phyloP scores from a whole-genome alignment of 495 filamentous ascomycete species.

The Staphylotrichum tortipilum region DNA sequence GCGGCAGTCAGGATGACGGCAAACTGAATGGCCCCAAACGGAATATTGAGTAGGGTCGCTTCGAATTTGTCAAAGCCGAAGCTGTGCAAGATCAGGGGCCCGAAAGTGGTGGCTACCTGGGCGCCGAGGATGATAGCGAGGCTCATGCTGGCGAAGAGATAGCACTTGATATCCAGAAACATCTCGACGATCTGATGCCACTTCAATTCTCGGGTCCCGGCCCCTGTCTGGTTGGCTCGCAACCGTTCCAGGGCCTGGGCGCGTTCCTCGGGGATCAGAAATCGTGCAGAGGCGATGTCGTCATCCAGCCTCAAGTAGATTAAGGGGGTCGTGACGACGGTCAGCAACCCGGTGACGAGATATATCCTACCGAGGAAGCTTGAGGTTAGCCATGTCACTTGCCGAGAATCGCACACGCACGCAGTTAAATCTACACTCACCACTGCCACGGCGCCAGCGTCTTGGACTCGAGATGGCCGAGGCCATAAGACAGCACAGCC shows the following conservation, averaged over 20 bases:
- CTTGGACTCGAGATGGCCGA: slow-evolving; percentile 48
- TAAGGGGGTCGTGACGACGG: slow-evolving; percentile 42
- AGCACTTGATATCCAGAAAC: slow-evolving; percentile 39
- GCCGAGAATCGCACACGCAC: not conserved
- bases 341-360: slow-evolving; percentile 50
- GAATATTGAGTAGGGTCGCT: slow-evolving; percentile 57
- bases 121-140: slow-evolving; percentile 56
- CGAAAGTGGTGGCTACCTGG: slow-evolving; percentile 51
- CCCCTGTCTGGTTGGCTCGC: slow-evolving; percentile 48
- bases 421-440: slow-evolving; percentile 26
- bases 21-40: slow-evolving; percentile 51
- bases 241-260: slow-evolving; percentile 36
- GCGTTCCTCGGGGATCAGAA: slow-evolving; percentile 44
- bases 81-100: slow-evolving; percentile 52
- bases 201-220: slow-evolving; percentile 46
- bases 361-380: slow-evolving; percentile 46
- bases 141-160: slow-evolving; percentile 41
- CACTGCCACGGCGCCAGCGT: slow-evolving; percentile 53
- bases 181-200: slow-evolving; percentile 33
- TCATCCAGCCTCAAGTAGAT: slow-evolving; percentile 46
- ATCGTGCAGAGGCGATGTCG: slow-evolving; percentile 43
- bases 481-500: slow-evolving; percentile 50
- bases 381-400: slow-evolving; percentile 3
- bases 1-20: slow-evolving; percentile 48
- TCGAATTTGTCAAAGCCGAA: slow-evolving; percentile 50